These are phyloP conservation scores for Graphilbum ipis-grandicollis DNA, from an alignment of 2,329 filamentous ascomycete genomes.

Conservation along the genomic window DNA sequence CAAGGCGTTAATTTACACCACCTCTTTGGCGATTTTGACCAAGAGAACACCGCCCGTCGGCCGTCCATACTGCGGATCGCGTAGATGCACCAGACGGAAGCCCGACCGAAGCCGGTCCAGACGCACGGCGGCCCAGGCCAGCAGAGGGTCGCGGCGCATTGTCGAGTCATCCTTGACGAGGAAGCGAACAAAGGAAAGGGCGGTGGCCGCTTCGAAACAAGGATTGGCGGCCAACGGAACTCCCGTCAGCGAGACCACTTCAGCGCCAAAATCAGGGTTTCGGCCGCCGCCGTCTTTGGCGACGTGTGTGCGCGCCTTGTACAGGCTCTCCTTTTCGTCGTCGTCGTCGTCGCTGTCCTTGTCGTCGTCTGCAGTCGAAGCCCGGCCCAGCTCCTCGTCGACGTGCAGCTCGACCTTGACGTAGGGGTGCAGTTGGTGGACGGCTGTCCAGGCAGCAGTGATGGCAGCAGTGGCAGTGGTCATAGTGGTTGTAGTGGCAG, in stretches of 20 bases:
- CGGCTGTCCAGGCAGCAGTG: too few species aligned
- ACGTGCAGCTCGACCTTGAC: slow-evolving; percentile 73
- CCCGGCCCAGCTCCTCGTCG: slow-evolving; percentile 36
- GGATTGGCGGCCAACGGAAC: slow-evolving; percentile 29
- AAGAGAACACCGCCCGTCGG: slow-evolving; percentile 53
- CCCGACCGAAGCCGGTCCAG: slow-evolving; percentile 65
- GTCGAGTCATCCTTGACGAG: slow-evolving; percentile 61
- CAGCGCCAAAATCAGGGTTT: slow-evolving; percentile 44
- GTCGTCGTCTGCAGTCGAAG: too few species aligned
- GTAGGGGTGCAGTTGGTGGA: slow-evolving; percentile 66
- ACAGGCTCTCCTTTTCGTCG: slow-evolving; percentile 31
- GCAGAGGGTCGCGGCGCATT: slow-evolving; percentile 57
- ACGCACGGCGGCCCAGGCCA: slow-evolving; percentile 78
- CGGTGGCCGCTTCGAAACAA: too few species aligned
- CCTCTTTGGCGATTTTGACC: slow-evolving; percentile 51
- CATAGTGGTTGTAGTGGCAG: neutral
- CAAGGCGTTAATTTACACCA: neutral
- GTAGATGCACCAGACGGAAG: slow-evolving; percentile 59
- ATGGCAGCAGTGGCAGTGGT: neutral
- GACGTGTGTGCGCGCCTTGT: slow-evolving; percentile 29
- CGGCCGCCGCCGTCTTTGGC: slow-evolving; percentile 12
- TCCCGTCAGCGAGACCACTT: slow-evolving; percentile 38
- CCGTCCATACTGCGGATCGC: slow-evolving; percentile 45
- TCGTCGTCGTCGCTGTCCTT: neutral
- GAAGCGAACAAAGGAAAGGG: slow-evolving; percentile 61